Evolutionary conservation across 2,329 filamentous ascomycete species (phyloP), one percentile per base, ranked within the genome.

Genomic region (Parastagonospora nodorum): DNA sequence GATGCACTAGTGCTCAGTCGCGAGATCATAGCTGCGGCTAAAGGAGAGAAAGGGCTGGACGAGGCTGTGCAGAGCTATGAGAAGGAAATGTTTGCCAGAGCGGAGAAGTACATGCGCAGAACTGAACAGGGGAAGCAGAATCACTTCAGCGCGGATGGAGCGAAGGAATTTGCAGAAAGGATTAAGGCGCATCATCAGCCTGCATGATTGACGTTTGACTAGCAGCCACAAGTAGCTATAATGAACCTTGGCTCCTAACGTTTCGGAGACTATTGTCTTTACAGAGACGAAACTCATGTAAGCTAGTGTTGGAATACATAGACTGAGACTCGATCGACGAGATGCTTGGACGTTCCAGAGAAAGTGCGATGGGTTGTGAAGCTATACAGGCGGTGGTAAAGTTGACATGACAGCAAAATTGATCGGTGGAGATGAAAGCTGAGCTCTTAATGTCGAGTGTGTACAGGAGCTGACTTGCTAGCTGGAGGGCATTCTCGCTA

Each of bases 1-100:
- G 84, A 87, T 63, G 78, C 82, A 7, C 64, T 80, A 53, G 66
- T 77, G 16, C 73, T 87, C 15, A 79, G 78, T 0, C 35, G 35
- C 12, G 57, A 67, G 36, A 62, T 68, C 15, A 24, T 62, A 6
- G 50, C 48, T 10, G 60, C 48, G 1, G 53, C 32, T n/a, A 48
- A 45, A 8, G 63, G 62, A 1, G 42, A 55, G 50, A 65, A 68
- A 53, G 50, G n/a, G 7, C 32, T 64, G 8, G 58, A 63, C 36
- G 55, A 58, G 24, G 62, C 58, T 27, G 10, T 63, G 8, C 31
- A 33, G 37, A 58, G 47, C 2, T 68, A 69, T 41, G 67, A 69
- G 37, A 38, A 58, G 40, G 63, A 68, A 28, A 64, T 68, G 64
- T 57, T 63, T 32, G 52, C 55, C 4, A 53, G 63, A 37, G 59